Conservation (phyloP, 768 basidiomycete genomes). For the Russula vinacea region DNA sequence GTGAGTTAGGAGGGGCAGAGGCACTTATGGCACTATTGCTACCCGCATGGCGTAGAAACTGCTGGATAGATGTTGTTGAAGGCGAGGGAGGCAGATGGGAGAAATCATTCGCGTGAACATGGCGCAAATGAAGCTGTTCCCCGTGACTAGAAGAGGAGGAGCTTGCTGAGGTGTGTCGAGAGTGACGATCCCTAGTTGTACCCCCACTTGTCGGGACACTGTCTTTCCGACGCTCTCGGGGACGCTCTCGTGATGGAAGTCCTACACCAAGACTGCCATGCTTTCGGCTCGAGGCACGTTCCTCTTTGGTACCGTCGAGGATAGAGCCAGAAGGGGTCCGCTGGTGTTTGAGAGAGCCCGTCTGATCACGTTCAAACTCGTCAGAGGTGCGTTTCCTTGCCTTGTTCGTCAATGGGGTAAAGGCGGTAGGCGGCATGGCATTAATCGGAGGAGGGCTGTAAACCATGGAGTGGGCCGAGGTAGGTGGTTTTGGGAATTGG, state of each 20-base stretch:
- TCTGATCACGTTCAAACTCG: slow-evolving; percentile 36
- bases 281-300: slow-evolving; percentile 23
- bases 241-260: slow-evolving; percentile 44
- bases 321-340: slow-evolving; percentile 25
- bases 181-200: slow-evolving; percentile 41
- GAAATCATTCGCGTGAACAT: slow-evolving; percentile 71
- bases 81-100: slow-evolving; percentile 90
- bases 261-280: slow-evolving; percentile 30
- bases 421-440: slow-evolving; percentile 25
- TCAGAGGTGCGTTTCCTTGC: slow-evolving; percentile 37
- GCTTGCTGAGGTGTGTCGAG: slow-evolving; percentile 64
- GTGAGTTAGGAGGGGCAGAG: slow-evolving; percentile 40
- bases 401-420: slow-evolving; percentile 27
- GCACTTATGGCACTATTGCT: slow-evolving; percentile 41
- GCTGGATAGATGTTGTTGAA: slow-evolving; percentile 84
- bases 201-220: slow-evolving; percentile 34
- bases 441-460: slow-evolving; percentile 8
- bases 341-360: slow-evolving; percentile 30
- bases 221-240: slow-evolving; percentile 42
- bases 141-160: slow-evolving; percentile 61
- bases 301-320: slow-evolving; percentile 45
- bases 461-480: not conserved
- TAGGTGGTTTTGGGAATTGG: slow-evolving; percentile 24
- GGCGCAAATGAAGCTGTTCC: slow-evolving; percentile 51
- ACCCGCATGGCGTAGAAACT: slow-evolving; percentile 62